These are phyloP conservation scores for Cercophora samala DNA, from an alignment of 495 filamentous ascomycete species.

Conservation along the genomic window DNA sequence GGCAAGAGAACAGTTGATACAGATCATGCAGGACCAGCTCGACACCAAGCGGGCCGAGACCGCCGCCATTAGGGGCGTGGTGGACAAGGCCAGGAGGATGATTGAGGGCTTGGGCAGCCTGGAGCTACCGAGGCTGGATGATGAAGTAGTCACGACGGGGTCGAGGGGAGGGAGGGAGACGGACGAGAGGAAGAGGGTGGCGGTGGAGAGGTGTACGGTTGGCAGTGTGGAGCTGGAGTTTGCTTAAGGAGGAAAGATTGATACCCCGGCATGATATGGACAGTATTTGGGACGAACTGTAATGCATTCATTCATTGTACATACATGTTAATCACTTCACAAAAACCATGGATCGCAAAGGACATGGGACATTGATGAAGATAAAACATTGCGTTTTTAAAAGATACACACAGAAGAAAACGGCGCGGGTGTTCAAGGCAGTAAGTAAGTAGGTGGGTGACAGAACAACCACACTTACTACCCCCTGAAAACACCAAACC, in stretches of 20 bases:
- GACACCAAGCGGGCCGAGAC: conserved; percentile 73
- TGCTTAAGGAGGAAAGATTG: background rate
- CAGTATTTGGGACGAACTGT: background rate
- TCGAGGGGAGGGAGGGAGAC: background rate
- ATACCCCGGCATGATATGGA: background rate
- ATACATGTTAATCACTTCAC: no score
- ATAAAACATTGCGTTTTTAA: no score
- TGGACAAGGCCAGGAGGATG: conserved; percentile 65
- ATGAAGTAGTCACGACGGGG: conserved; percentile 5
- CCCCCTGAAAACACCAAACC: no score
- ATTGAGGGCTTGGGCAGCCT: conserved; percentile 60
- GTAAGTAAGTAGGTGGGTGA: no score
- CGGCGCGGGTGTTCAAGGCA: no score
- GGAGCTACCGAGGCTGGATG: conserved; percentile 27
- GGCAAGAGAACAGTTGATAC: conserved; percentile 82
- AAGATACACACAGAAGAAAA: no score
- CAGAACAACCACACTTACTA: no score
- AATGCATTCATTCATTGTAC: no score
- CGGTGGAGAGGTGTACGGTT: background rate
- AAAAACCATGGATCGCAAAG: no score
- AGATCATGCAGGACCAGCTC: conserved; percentile 88
- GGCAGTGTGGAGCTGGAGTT: background rate
- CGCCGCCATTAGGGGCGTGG: conserved; percentile 66
- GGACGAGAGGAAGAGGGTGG: background rate
- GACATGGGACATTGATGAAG: no score